These are phyloP conservation scores for Backusella tarrabulga DNA, from an alignment of 192 early-diverging fungal genomes.

Conservation along the genomic window DNA sequence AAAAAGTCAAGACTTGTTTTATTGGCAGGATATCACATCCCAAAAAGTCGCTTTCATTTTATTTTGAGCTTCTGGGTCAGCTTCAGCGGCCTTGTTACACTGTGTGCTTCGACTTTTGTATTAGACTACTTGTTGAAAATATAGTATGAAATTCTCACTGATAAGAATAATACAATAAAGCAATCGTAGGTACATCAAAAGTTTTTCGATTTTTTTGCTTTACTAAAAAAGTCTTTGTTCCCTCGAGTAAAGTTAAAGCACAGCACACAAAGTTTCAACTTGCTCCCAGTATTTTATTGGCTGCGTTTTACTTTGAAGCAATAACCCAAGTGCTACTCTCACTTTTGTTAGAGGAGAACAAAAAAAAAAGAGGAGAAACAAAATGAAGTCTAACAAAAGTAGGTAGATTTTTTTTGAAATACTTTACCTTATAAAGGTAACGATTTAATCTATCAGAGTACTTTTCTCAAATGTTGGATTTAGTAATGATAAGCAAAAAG, in stretches of 20 bases:
- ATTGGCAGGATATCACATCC: constrained; percentile 6
- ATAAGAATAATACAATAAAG: background rate
- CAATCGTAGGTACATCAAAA: background rate
- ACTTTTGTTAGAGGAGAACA: background rate
- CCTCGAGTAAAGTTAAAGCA: background rate
- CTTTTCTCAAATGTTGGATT: background rate
- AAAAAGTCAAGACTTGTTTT: background rate
- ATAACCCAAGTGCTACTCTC: background rate
- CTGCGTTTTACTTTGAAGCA: background rate
- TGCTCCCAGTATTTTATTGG: background rate
- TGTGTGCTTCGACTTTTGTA: background rate
- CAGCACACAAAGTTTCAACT: background rate
- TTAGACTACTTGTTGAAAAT: background rate
- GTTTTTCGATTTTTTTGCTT: background rate
- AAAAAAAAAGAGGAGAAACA: background rate
- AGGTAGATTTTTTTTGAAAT: background rate
- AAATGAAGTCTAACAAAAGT: background rate
- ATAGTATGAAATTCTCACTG: background rate
- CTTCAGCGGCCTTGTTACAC: background rate
- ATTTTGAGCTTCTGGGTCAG: background rate
- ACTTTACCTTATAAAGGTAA: background rate
- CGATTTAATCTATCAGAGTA: background rate
- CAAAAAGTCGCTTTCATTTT: background rate
- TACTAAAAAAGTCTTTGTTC: background rate
- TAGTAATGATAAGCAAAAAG: background rate